phyloP scores from a whole-genome alignment of 176 grass and related monocot genomes.

The Microstegium vimineum region DNA sequence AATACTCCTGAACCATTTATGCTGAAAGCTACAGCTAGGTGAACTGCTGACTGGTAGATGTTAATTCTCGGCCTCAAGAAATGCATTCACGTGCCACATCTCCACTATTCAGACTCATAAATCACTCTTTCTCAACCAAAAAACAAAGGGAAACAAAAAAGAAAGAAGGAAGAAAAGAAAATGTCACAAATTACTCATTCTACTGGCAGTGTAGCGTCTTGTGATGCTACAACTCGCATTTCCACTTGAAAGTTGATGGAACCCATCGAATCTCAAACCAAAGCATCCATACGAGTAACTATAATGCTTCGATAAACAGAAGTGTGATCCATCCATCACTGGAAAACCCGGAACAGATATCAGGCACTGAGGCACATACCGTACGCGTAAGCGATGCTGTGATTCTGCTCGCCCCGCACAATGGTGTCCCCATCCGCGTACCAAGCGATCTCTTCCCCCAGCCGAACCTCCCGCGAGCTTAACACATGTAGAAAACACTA shows the following conservation, averaged over 20 bases:
- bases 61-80: neutral
- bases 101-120: neutral
- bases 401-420: slow-evolving; percentile 60
- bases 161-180: neutral
- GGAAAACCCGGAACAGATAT: neutral
- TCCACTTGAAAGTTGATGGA: neutral
- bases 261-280: neutral
- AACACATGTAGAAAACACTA: neutral
- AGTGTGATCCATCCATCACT: neutral
- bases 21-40: neutral
- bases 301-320: neutral
- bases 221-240: neutral
- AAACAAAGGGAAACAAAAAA: no score
- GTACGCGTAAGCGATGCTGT: slow-evolving; percentile 62
- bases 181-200: neutral
- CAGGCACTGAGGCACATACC: slow-evolving; percentile 47
- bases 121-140: neutral
- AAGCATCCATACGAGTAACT: no score
- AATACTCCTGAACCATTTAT: neutral
- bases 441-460: slow-evolving; percentile 79
- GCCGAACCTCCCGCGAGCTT: slow-evolving; percentile 70
- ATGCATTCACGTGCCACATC: neutral
- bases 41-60: neutral
- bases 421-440: slow-evolving; percentile 68
- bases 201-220: neutral